Conservation (phyloP, 805 yeast genomes). For the Cyberlindnera samutprakarnensis region DNA sequence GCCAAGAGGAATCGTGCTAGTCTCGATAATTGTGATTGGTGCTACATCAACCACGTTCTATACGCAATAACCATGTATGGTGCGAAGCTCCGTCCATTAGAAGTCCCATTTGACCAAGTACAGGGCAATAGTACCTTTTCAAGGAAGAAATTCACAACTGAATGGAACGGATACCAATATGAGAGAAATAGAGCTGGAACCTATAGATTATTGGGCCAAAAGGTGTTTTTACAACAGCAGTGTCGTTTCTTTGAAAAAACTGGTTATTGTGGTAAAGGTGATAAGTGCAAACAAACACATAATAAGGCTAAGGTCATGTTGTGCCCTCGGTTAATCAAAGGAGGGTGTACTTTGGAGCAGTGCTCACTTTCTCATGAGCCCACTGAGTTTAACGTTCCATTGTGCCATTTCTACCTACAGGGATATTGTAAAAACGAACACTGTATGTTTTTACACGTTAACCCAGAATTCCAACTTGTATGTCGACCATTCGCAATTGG, state of each 20-base stretch:
- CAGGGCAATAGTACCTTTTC: background rate
- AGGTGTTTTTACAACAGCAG: conserved; percentile 20
- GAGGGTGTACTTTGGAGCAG: conserved; percentile 31
- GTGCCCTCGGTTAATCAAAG: conserved; percentile 43
- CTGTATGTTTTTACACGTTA: conserved; percentile 47
- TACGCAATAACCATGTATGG: conserved; percentile 38
- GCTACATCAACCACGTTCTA: conserved; percentile 31
- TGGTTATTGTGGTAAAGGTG: conserved; percentile 40
- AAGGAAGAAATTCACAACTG: conserved; percentile 4
- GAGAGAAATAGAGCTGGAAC: conserved; percentile 23
- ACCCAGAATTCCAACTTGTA: conserved; percentile 33
- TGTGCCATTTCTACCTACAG: conserved; percentile 44
- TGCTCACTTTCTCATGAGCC: conserved; percentile 55
- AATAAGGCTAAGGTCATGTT: conserved; percentile 41
- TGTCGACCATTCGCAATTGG: conserved; percentile 64
- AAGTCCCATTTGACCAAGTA: conserved; percentile 14
- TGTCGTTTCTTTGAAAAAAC: conserved; percentile 22
- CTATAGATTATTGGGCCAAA: conserved; percentile 15
- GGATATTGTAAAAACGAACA: conserved; percentile 40
- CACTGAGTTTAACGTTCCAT: conserved; percentile 51
- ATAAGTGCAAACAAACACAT: conserved; percentile 48
- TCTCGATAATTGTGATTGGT: conserved; percentile 39
- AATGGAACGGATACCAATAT: conserved; percentile 29
- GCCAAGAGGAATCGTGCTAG: conserved; percentile 26
- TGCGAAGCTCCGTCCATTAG: conserved; percentile 32